Evolutionary conservation across 345 rosid species (phyloP).

Genomic region (Pugionium dolabratum): DNA sequence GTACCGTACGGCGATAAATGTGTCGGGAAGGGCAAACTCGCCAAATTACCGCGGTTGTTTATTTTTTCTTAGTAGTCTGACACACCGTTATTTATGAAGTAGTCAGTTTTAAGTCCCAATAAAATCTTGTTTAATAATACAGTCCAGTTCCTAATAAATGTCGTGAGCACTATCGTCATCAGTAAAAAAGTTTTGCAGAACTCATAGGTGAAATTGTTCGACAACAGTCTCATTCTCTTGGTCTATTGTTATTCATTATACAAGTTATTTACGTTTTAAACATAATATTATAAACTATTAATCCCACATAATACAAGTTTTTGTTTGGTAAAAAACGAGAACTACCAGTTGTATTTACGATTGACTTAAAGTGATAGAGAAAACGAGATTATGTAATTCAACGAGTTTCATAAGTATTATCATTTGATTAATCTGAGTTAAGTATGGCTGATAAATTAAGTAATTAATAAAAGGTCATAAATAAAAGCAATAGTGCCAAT

Average conservation of each 20-base stretch:
- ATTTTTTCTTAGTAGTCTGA: background rate
- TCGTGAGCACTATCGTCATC: background rate
- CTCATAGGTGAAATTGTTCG: background rate
- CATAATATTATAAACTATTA: too few relatives aligned
- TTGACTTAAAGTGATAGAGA: too few relatives aligned
- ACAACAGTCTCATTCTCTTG: too few relatives aligned
- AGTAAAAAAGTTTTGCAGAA: background rate
- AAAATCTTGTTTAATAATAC: background rate
- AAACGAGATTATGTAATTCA: too few relatives aligned
- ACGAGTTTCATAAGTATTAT: too few relatives aligned
- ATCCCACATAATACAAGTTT: too few relatives aligned
- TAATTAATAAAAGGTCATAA: background rate
- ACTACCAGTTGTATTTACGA: too few relatives aligned
- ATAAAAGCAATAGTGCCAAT: constrained; percentile 5
- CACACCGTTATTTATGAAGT: constrained; percentile 23
- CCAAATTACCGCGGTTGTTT: background rate
- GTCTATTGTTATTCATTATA: too few relatives aligned
- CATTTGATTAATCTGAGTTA: too few relatives aligned
- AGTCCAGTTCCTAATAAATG: constrained; percentile 21
- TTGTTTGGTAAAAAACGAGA: too few relatives aligned
- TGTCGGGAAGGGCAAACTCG: constrained; percentile 36
- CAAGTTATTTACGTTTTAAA: too few relatives aligned
- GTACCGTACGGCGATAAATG: background rate
- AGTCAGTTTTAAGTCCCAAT: constrained; percentile 24
- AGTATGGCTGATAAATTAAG: too few relatives aligned